phyloP scores from a whole-genome alignment of 163 green algal species.

The Scenedesmus sp. region DNA sequence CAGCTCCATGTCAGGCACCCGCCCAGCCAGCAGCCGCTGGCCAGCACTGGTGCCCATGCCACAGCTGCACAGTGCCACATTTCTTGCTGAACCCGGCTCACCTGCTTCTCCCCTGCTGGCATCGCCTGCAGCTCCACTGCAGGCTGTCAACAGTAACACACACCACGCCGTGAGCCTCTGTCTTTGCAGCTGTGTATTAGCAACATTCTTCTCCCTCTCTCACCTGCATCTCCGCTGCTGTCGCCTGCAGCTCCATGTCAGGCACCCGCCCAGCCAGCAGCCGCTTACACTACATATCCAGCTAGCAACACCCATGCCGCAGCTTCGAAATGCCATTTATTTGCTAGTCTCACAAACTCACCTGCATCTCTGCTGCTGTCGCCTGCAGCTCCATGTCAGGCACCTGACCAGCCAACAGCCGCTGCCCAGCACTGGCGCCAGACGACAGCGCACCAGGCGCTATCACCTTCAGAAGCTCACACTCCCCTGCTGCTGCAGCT shows the following conservation, averaged over 20 bases:
- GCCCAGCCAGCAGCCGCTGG: not conserved
- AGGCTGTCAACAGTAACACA: no score
- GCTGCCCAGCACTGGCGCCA: not conserved
- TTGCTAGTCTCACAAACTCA: not conserved
- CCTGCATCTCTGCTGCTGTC: slow-evolving; percentile 44
- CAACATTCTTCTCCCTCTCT: not conserved
- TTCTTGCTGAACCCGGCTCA: no score
- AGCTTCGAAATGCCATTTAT: no score
- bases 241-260: slow-evolving; percentile 38
- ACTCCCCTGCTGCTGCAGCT: slow-evolving; percentile 20
- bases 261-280: not conserved
- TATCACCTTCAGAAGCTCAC: slow-evolving; percentile 35
- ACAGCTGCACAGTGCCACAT: no score
- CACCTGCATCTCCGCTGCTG: slow-evolving; percentile 47
- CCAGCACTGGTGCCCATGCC: no score
- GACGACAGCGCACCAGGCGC: slow-evolving; percentile 10
- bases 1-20: slow-evolving; percentile 28
- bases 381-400: slow-evolving; percentile 39
- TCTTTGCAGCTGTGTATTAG: no score
- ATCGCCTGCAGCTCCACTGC: no score
- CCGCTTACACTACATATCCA: no score
- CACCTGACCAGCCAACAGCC: slow-evolving; percentile 1
- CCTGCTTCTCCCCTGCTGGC: no score
- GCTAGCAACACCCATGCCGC: no score
- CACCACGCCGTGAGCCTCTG: no score